Evolutionary conservation across 1,284 basidiomycete species (phyloP).

Genomic region (Puccinia coronata): DNA sequence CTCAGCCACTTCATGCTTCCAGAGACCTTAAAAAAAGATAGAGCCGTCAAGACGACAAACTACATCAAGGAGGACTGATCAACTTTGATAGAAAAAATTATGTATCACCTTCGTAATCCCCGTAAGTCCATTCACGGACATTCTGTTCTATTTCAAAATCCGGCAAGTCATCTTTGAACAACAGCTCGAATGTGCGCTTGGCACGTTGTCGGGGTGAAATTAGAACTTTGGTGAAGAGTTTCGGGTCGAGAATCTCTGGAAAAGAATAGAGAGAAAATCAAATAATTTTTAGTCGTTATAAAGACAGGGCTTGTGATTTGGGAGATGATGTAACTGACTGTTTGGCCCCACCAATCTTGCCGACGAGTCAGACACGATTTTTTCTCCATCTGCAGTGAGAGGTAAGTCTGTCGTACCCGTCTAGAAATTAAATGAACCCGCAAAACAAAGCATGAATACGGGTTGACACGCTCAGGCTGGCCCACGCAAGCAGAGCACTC

Average conservation of each 20-base stretch:
- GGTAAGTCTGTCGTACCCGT: constrained; percentile 86
- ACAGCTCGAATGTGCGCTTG: constrained; percentile 77
- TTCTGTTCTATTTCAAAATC: constrained; percentile 50
- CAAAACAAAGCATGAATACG: neutral
- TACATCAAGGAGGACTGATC: constrained; percentile 52
- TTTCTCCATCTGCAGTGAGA: constrained; percentile 76
- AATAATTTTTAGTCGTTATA: no score
- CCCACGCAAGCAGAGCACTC: neutral
- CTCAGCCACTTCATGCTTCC: constrained; percentile 41
- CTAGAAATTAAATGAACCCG: constrained; percentile 60
- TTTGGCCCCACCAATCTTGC: constrained; percentile 71
- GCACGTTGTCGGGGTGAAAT: constrained; percentile 83
- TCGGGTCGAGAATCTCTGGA: constrained; percentile 75
- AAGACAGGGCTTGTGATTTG: neutral
- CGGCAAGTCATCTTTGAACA: constrained; percentile 62
- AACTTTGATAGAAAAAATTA: no score
- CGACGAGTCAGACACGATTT: constrained; percentile 70
- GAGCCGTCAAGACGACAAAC: neutral
- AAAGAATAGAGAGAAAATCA: neutral
- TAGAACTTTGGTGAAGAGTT: constrained; percentile 72
- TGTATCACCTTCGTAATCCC: constrained; percentile 53
- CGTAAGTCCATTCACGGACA: constrained; percentile 54
- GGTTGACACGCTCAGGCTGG: neutral
- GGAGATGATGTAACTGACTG: constrained; percentile 64
- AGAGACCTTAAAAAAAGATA: constrained; percentile 41